A percentile compares a stretch with the other conserved stretches of the same genome.
These are phyloP conservation scores for Chamaecyparis obtusa DNA, from an alignment of 75 land plant species.

Conservation along the genomic window DNA sequence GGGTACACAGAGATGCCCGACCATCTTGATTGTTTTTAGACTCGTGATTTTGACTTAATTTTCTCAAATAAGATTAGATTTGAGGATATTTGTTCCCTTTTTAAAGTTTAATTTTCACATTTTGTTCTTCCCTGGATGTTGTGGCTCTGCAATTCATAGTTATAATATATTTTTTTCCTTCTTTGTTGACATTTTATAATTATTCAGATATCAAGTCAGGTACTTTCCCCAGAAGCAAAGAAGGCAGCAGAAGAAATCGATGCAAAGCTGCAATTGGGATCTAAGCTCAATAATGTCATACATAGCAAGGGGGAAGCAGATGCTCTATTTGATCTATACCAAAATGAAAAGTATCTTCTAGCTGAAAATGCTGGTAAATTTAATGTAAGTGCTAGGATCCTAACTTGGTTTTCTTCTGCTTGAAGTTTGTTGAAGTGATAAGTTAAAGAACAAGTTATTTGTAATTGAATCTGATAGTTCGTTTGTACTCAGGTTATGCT, in stretches of 20 bases:
- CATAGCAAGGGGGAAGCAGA: slow-evolving; percentile 54
- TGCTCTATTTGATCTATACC: slow-evolving; percentile 68
- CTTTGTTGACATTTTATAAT: neutral
- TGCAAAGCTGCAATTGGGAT: slow-evolving; percentile 64
- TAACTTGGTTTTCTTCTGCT: neutral
- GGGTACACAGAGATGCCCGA: neutral
- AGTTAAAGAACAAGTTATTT: neutral
- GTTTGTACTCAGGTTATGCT: slow-evolving; percentile 61
- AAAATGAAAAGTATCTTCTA: slow-evolving; percentile 68
- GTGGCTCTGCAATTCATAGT: neutral
- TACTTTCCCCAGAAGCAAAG: slow-evolving; percentile 68
- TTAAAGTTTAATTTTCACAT: neutral
- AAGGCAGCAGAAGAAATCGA: slow-evolving; percentile 66
- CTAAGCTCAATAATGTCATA: slow-evolving; percentile 59
- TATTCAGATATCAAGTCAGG: slow-evolving; percentile 29
- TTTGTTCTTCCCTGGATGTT: neutral
- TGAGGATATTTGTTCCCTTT: neutral
- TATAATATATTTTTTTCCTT: neutral
- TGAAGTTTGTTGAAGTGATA: slow-evolving; percentile 3
- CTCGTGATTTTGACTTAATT: neutral
- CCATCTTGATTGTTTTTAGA: neutral
- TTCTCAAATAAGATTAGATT: neutral
- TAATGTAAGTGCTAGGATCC: slow-evolving; percentile 43
- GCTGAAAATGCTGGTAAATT: slow-evolving; percentile 50
- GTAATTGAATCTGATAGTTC: neutral